Evolutionary conservation across 129 eudicot genomes (phyloP), one percentile per base, ranked within the genome.

Genomic region (Flaveria robusta): DNA sequence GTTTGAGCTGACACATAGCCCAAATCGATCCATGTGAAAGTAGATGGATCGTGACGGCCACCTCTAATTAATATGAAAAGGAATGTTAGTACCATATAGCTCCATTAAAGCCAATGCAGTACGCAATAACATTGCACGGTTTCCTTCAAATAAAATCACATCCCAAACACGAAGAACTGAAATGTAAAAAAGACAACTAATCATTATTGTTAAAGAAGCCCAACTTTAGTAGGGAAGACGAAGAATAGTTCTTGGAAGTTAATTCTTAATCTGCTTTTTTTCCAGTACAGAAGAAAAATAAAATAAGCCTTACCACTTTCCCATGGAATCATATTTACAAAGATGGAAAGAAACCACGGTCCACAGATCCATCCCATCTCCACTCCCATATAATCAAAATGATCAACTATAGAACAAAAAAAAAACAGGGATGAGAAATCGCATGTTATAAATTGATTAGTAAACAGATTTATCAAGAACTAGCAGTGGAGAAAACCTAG

Each of bases 121-220:
- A 72, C 99, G 97, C 71, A 95, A 88, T 50, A 95, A 80, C 99
- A 95, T 95, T 15, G 91, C 96, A 72, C 99, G 99, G 83, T 89
- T 95, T 81, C 99, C 99, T 86, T 94, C 97, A 72, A 89, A 94
- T 45, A 94, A 86, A 76, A 94, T 87, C 70, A 94, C 97, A 64
- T 95, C 99, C 99, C 99, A 95, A 74, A 95, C 91, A 69, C 99
- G 92, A 67, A 95, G 87, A 86, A 95, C 99, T 95, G 90, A 74
- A 83, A 75, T n/a, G 47, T 24, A 78, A 68, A 77, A 76, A 18
- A 7, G 11, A 71, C 20, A 75, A 74, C 22, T 37, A 11, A 74
- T 64, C 27, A 22, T 73, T 24, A 63, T 55, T 69, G 42, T 52
- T 52, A 31, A 71, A 6, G 59, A 8, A 31, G n/a, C 31, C 19